Evolutionary conservation across 495 filamentous ascomycete genomes (phyloP).

Genomic region (Xylaria longipes): DNA sequence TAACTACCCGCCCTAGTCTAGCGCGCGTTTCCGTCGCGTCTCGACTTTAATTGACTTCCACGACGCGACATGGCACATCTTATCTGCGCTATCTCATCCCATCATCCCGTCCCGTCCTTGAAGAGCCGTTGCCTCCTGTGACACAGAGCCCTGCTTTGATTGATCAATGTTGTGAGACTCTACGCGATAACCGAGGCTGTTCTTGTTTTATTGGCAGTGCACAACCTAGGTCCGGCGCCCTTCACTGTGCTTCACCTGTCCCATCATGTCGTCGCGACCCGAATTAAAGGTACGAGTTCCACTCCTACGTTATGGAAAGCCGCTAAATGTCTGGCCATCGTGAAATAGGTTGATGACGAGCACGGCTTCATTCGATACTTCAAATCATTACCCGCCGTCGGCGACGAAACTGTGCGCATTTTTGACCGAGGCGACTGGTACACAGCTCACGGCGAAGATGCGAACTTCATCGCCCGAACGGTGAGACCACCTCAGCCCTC

Average conservation of each 20-base stretch:
- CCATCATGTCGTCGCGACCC: conserved; percentile 83
- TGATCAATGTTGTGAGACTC: background rate
- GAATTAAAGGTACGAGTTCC: conserved; percentile 76
- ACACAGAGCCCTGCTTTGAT: background rate
- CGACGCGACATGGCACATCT: conserved; percentile 30
- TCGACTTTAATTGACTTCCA: conserved; percentile 37
- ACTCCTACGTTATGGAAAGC: background rate
- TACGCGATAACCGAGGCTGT: background rate
- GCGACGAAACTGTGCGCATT: conserved; percentile 79
- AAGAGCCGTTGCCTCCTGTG: background rate
- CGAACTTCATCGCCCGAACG: conserved; percentile 89
- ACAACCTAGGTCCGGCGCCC: background rate
- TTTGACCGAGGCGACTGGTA: conserved; percentile 97
- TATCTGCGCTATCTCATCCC: conserved; percentile 1
- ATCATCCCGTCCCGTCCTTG: background rate
- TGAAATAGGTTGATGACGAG: conserved; percentile 86
- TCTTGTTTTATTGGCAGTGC: background rate
- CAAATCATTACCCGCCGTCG: conserved; percentile 72
- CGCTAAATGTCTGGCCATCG: background rate
- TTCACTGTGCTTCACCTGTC: conserved; percentile 3
- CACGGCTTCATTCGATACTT: conserved; percentile 95
- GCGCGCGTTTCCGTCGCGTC: conserved; percentile 40
- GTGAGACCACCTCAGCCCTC: conserved; percentile 42
- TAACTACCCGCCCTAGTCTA: conserved; percentile 25
- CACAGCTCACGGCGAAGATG: conserved; percentile 90